Evolutionary conservation across 306 rosid genomes (phyloP).

Genomic region (Ammopiptanthus mongolicus): DNA sequence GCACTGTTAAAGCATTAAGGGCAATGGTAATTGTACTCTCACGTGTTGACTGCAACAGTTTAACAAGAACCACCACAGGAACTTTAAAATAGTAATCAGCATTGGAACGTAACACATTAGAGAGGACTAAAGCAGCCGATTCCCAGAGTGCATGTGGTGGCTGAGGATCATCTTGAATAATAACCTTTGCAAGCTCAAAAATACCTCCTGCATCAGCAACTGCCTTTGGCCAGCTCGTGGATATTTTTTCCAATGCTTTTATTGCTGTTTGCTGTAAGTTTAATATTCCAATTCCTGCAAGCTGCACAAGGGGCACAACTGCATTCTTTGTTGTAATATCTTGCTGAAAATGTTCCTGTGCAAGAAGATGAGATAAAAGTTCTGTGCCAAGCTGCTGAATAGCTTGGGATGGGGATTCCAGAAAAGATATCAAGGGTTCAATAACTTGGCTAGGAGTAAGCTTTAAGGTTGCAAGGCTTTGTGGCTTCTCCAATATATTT

Average conservation of each 20-base stretch:
- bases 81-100: conserved; percentile 85
- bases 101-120: conserved; percentile 66
- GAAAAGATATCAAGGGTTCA: conserved; percentile 83
- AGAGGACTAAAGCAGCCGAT: conserved; percentile 92
- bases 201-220: conserved; percentile 98
- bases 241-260: conserved; percentile 84
- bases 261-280: conserved; percentile 91
- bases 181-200: conserved; percentile 91
- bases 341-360: conserved; percentile 94
- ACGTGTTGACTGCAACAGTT: conserved; percentile 75
- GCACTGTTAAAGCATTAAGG: conserved; percentile 72
- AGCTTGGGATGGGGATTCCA: conserved; percentile 91
- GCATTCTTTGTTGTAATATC: conserved; percentile 93
- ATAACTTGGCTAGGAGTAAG: conserved; percentile 96
- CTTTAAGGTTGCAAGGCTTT: conserved; percentile 81
- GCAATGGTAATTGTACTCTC: conserved; percentile 75
- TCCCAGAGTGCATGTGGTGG: conserved; percentile 94
- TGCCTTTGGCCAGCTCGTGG: conserved; percentile 91
- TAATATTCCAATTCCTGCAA: conserved; percentile 95
- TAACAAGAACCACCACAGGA: conserved; percentile 93
- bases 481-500: conserved; percentile 97
- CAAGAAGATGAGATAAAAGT: conserved; percentile 89
- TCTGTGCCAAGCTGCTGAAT: conserved; percentile 99
- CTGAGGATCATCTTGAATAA: conserved; percentile 94
- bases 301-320: conserved; percentile 94